These are phyloP conservation scores for Boechera retrofracta DNA, from an alignment of 345 rosid genomes.

Conservation along the genomic window DNA sequence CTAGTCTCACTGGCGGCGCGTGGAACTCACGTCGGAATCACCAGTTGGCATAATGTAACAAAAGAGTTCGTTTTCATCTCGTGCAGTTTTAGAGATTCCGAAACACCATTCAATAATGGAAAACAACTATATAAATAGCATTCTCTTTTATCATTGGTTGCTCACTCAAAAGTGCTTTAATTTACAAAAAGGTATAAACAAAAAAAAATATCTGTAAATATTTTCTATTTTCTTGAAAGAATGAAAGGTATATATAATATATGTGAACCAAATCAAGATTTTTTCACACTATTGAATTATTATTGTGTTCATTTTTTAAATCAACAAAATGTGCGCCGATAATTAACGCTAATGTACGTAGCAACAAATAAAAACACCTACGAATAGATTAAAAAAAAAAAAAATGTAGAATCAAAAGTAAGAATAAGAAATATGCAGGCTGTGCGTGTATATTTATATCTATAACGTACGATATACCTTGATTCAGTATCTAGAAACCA, in stretches of 20 bases:
- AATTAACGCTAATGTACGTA: not conserved
- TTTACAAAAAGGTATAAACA: slow-evolving; percentile 11
- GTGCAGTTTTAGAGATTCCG: slow-evolving; percentile 34
- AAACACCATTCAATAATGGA: slow-evolving; percentile 29
- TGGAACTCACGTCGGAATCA: slow-evolving; percentile 17
- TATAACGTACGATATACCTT: not conserved
- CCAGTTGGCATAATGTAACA: slow-evolving; percentile 29
- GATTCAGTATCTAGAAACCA: not conserved
- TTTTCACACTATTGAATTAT: slow-evolving; percentile 3
- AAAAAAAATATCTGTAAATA: not conserved
- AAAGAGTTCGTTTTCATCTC: slow-evolving; percentile 28
- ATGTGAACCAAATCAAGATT: slow-evolving; percentile 19
- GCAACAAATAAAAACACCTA: slow-evolving; percentile 5
- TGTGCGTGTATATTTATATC: not conserved
- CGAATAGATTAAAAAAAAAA: not conserved
- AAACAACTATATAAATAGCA: slow-evolving; percentile 23
- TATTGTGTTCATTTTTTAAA: not conserved
- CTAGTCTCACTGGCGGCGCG: slow-evolving; percentile 34
- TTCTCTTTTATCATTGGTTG: slow-evolving; percentile 34
- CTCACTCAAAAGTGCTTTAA: slow-evolving; percentile 26
- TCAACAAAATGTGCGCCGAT: not conserved
- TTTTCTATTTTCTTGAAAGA: not conserved
- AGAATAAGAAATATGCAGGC: not conserved
- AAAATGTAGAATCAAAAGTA: not conserved
- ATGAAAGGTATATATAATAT: not conserved